Conservation (phyloP, 495 filamentous ascomycete species). For the Aspergillus taichungensis region DNA sequence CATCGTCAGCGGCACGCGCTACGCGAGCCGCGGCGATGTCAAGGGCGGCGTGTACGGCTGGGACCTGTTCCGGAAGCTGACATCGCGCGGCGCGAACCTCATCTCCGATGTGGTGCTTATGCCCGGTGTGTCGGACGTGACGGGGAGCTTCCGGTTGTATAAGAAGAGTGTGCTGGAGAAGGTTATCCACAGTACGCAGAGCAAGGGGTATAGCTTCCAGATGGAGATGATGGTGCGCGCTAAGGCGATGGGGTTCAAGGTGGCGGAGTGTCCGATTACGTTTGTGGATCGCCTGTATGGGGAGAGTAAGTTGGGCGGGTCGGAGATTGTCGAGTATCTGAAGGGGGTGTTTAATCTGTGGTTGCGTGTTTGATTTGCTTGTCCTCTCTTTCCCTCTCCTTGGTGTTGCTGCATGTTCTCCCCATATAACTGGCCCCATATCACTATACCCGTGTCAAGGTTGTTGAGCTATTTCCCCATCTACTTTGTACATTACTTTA, state of each 20-base stretch:
- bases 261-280: conserved; percentile 88
- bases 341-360: conserved; percentile 88
- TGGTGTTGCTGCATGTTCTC: not conserved
- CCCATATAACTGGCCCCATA: not conserved
- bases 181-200: conserved; percentile 77
- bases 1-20: conserved; percentile 93
- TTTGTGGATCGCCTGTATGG: conserved; percentile 96
- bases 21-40: conserved; percentile 52
- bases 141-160: conserved; percentile 89
- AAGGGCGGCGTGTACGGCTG: conserved; percentile 92
- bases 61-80: conserved; percentile 95
- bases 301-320: conserved; percentile 87
- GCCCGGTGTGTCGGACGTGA: conserved; percentile 94
- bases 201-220: conserved; percentile 96
- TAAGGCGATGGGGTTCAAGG: conserved; percentile 82
- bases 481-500: not conserved
- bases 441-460: too few species aligned
- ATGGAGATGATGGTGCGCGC: conserved; percentile 97
- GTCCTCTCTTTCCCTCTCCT: conserved; percentile 7
- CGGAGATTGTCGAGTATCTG: conserved; percentile 96
- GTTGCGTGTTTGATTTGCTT: conserved; percentile 60
- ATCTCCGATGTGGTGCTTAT: conserved; percentile 90
- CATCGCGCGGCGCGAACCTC: conserved; percentile 81
- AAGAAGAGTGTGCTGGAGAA: conserved; percentile 83
- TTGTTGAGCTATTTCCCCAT: not conserved